phyloP scores from a whole-genome alignment of 306 rosid species.

The Vachellia pachyceras region DNA sequence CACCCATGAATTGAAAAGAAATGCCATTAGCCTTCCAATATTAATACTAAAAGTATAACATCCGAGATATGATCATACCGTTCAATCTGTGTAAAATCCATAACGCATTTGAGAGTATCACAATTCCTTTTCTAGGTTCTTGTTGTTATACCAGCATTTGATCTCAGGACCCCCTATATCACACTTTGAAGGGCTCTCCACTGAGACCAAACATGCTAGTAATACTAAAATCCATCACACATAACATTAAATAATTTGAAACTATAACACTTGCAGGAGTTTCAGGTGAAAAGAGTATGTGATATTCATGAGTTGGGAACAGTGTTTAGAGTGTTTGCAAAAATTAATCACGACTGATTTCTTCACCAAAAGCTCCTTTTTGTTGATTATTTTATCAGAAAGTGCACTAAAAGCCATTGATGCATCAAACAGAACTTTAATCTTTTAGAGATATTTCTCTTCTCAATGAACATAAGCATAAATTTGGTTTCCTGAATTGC shows the following conservation, averaged over 20 bases:
- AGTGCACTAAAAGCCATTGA: neutral
- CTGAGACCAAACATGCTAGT: neutral
- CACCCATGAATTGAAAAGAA: slow-evolving; percentile 38
- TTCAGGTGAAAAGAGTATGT: neutral
- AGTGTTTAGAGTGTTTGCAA: neutral
- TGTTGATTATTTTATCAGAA: neutral
- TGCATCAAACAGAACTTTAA: neutral
- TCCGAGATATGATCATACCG: slow-evolving; percentile 15
- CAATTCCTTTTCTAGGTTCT: neutral
- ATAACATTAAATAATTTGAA: slow-evolving; percentile 8
- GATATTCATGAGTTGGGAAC: neutral
- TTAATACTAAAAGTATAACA: neutral
- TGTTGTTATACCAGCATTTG: neutral
- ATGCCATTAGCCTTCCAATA: slow-evolving; percentile 23
- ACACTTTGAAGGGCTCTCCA: neutral
- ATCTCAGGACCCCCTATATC: neutral
- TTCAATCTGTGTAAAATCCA: slow-evolving; percentile 7
- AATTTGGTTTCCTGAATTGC: neutral
- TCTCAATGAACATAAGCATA: neutral
- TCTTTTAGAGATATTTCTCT: neutral
- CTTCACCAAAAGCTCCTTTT: neutral
- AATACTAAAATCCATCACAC: slow-evolving; percentile 5
- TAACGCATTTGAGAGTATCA: neutral
- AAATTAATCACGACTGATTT: neutral
- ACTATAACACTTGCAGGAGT: neutral